These are phyloP conservation scores for Calonectria crousiana DNA, from an alignment of 2,329 filamentous ascomycete genomes.

Conservation along the genomic window DNA sequence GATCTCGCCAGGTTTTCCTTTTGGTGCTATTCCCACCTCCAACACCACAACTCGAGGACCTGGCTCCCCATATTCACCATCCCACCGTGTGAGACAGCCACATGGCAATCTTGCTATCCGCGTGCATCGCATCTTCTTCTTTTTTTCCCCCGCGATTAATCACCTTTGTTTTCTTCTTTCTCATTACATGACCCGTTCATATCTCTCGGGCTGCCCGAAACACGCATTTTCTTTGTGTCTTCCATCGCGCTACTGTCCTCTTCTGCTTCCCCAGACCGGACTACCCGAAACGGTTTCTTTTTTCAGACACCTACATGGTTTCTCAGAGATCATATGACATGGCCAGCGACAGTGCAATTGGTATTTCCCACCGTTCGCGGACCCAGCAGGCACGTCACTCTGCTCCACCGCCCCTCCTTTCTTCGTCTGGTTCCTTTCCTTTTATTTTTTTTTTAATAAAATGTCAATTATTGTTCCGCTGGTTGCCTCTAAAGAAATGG, in stretches of 20 bases:
- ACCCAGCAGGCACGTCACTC: not conserved
- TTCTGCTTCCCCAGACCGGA: slow-evolving; percentile 4
- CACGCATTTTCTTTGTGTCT: not conserved
- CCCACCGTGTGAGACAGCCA: not conserved
- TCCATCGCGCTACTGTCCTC: not conserved
- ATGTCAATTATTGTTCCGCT: not conserved
- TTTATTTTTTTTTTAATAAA: not conserved
- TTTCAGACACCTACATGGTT: slow-evolving; percentile 1
- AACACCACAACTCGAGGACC: not conserved
- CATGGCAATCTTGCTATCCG: slow-evolving; percentile 2
- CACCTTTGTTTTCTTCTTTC: not conserved
- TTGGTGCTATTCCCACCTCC: slow-evolving; percentile 2
- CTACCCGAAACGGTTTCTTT: not conserved
- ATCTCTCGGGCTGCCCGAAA: slow-evolving; percentile 7
- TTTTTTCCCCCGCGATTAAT: not conserved
- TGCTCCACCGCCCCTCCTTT: not conserved
- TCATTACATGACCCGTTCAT: not conserved
- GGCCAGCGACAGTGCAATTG: not conserved
- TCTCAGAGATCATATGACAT: slow-evolving; percentile 10
- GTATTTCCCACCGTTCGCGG: not conserved
- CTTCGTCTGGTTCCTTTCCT: not conserved
- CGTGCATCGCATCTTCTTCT: not conserved
- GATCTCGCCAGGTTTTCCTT: not conserved
- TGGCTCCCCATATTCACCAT: not conserved
- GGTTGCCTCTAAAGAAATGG: not conserved